Evolutionary conservation across 768 basidiomycete genomes (phyloP).

Genomic region (Rubroboletus satanas): DNA sequence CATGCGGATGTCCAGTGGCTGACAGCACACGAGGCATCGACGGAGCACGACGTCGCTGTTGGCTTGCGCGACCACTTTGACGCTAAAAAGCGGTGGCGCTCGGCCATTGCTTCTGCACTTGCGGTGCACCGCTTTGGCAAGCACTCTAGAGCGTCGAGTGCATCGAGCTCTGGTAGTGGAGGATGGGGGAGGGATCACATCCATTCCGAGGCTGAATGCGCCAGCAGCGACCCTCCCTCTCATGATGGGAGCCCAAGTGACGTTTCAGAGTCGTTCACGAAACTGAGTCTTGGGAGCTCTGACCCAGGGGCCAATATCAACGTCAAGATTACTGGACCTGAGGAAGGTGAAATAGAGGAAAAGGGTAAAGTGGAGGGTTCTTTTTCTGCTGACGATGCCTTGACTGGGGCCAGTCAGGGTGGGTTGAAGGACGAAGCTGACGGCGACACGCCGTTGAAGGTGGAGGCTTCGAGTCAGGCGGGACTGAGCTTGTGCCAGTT

Average conservation of each 20-base stretch:
- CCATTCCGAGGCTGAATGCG: slow-evolving; percentile 20
- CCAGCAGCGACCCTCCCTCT: slow-evolving; percentile 34
- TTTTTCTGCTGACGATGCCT: slow-evolving; percentile 17
- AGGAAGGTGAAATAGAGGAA: slow-evolving; percentile 23
- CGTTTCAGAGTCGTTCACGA: slow-evolving; percentile 20
- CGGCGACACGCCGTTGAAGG: not conserved
- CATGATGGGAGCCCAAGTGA: slow-evolving; percentile 30
- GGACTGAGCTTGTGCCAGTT: not conserved
- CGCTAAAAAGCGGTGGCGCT: slow-evolving; percentile 67
- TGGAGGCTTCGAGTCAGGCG: not conserved
- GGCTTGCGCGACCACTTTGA: slow-evolving; percentile 84
- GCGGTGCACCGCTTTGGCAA: slow-evolving; percentile 34
- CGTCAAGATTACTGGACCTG: slow-evolving; percentile 36
- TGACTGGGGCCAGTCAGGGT: slow-evolving; percentile 17
- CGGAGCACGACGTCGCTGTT: slow-evolving; percentile 67
- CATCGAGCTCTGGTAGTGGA: slow-evolving; percentile 31
- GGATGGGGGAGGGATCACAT: slow-evolving; percentile 36
- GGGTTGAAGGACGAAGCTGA: slow-evolving; percentile 11
- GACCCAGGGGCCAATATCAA: slow-evolving; percentile 40
- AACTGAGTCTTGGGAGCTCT: slow-evolving; percentile 28
- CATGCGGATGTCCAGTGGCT: slow-evolving; percentile 55
- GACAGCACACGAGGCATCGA: slow-evolving; percentile 57
- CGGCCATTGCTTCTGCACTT: slow-evolving; percentile 56
- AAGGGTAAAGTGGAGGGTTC: slow-evolving; percentile 23
- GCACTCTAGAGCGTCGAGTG: slow-evolving; percentile 24